These are phyloP conservation scores for Cinnamomum micranthum DNA, from an alignment of 164 flowering plant genomes.

Conservation along the genomic window DNA sequence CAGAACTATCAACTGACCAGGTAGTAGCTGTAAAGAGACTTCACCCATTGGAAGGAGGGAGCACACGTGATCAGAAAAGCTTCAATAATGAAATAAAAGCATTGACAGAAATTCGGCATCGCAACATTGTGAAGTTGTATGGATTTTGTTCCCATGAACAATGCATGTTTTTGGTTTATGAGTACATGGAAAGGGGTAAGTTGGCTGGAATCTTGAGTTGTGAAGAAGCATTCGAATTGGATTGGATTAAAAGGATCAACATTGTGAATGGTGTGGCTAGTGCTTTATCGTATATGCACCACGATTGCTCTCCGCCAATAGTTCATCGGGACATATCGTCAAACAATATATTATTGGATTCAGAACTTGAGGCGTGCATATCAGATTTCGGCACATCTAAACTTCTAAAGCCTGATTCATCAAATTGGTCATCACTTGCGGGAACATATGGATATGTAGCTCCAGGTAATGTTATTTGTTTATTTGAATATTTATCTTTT, in stretches of 20 bases:
- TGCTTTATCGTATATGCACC: slow-evolving; percentile 15
- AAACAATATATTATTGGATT: slow-evolving; percentile 9
- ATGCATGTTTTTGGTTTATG: no score
- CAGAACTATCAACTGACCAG: no score
- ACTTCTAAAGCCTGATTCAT: slow-evolving; percentile 4
- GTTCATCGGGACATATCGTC: slow-evolving; percentile 13
- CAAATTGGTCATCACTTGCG: background rate
- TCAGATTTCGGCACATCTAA: slow-evolving; percentile 17
- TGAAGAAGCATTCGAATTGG: slow-evolving; percentile 7
- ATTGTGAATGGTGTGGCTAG: slow-evolving; percentile 5
- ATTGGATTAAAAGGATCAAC: slow-evolving; percentile 11
- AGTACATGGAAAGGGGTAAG: slow-evolving; percentile 13
- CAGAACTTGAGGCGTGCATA: slow-evolving; percentile 4
- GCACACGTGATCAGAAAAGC: no score
- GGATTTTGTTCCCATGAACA: no score
- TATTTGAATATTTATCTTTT: no score
- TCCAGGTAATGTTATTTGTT: slow-evolving; percentile 10
- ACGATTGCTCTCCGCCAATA: slow-evolving; percentile 3
- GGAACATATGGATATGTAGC: slow-evolving; percentile 17
- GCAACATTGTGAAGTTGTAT: no score
- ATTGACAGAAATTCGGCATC: no score
- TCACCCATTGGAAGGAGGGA: no score
- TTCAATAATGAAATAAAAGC: no score
- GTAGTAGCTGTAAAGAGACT: no score
- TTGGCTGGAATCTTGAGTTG: background rate